Evolutionary conservation across 176 grass and related monocot genomes (phyloP), one percentile per base, ranked within the genome.

Genomic region (Bothriochloa decipiens): DNA sequence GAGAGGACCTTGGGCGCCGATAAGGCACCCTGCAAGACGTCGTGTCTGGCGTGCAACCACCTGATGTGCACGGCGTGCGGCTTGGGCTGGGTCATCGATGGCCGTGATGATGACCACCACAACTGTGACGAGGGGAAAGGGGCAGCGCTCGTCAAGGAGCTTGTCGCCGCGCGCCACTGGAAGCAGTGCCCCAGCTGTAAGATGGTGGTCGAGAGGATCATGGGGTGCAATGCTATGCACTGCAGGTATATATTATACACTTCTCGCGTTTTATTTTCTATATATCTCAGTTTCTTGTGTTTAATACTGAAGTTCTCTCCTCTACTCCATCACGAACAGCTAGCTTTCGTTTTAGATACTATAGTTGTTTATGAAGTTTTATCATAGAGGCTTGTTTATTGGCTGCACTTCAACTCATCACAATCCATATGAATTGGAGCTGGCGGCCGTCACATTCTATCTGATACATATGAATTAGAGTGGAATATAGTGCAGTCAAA

Each of bases 1-100:
- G 65, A 83, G 53, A 55, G 20, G 74, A 26, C 47, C 20, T 75
- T 7, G 1, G 76, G 65, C 11, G 58, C 11, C 1, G 43, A 72
- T 2, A 68, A 37, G 33, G 40, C 57, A 2, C 7, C 55, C 20
- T 60, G 55, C 68, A 53, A 9, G 62, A 45, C 87, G 16, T 4
- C 12, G 17, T 92, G 91, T 81, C 87, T 77, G 7, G 72, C 16
- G 15, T 92, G 87, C 71, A 8, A 58, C 7, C 43, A 75, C 36
- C 6, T 6, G 3, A 47, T 92, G 33, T 92, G 91, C 76, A 77
- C 70, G 18, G 5, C 58, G 11, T 92, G 87, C n/a, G 88, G 83
- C 52, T 4, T 26, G 49, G 52, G 64, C 7, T 89, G 88, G 88
- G 22, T 60, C 22, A 11, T 60, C 22, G 55, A n/a, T 10, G 68